Conservation (phyloP, 495 filamentous ascomycete species). For the Platismatia glauca region DNA sequence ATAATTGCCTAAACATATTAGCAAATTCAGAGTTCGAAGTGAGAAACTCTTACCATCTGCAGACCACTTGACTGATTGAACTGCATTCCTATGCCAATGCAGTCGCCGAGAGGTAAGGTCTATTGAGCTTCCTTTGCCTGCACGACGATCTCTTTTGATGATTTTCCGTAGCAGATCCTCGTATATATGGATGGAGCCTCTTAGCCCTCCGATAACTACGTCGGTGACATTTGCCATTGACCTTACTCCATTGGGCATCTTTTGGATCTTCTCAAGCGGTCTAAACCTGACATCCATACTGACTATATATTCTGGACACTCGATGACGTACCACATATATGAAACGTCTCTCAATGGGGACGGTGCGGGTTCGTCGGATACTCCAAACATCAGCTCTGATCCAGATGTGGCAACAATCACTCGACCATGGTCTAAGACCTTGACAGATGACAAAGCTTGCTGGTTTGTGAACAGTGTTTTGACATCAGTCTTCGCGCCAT, state of each 20-base stretch:
- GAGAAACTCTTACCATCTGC: slow-evolving; percentile 60
- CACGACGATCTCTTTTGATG: slow-evolving; percentile 23
- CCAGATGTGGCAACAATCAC: slow-evolving; percentile 30
- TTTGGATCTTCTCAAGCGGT: slow-evolving; percentile 18
- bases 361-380: neutral
- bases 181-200: slow-evolving; percentile 70
- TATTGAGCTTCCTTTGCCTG: slow-evolving; percentile 37
- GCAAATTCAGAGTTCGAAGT: slow-evolving; percentile 4
- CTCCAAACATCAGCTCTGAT: slow-evolving; percentile 20
- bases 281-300: slow-evolving; percentile 47
- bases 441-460: slow-evolving; percentile 24
- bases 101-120: slow-evolving; percentile 38
- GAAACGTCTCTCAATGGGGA: slow-evolving; percentile 25
- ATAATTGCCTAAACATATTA: slow-evolving; percentile 66
- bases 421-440: slow-evolving; percentile 33
- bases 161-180: slow-evolving; percentile 59
- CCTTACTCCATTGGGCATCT: slow-evolving; percentile 26
- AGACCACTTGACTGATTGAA: slow-evolving; percentile 78
- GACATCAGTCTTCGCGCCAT: slow-evolving; percentile 17
- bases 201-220: slow-evolving; percentile 62
- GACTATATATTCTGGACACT: slow-evolving; percentile 45
- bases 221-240: slow-evolving; percentile 43
- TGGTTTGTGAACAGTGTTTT: slow-evolving; percentile 19
- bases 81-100: slow-evolving; percentile 87
- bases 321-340: slow-evolving; percentile 46